These are phyloP conservation scores for Phytophthora aleatoria DNA, from an alignment of 352 stramenopile species.

Conservation along the genomic window DNA sequence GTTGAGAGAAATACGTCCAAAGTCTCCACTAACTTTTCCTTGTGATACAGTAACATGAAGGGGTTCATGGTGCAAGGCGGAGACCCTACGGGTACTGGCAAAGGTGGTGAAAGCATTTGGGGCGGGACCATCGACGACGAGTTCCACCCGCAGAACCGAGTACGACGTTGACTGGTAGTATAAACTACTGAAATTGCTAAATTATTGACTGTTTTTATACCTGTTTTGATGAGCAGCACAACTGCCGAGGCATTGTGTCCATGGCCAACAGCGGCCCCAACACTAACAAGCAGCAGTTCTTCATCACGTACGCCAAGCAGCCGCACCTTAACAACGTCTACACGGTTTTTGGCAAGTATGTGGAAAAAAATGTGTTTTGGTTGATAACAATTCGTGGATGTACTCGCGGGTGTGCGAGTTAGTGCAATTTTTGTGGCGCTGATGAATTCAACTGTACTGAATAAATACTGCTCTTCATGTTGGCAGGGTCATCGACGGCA, in stretches of 20 bases:
- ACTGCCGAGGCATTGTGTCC: constrained; percentile 89
- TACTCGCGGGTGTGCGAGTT: constrained; percentile 25
- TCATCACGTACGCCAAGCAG: constrained; percentile 97
- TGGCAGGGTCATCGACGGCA: constrained; percentile 92
- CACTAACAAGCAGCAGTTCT: constrained; percentile 97
- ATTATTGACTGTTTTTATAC: constrained; percentile 4
- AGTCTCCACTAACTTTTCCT: not conserved
- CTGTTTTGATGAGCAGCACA: constrained; percentile 60
- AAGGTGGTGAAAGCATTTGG: constrained; percentile 92
- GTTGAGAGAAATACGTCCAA: not conserved
- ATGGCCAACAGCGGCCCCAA: constrained; percentile 93
- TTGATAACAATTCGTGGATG: constrained; percentile 2
- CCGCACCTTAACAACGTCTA: constrained; percentile 98
- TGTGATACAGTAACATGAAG: constrained; percentile 74
- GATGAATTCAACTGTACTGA: constrained; percentile 1
- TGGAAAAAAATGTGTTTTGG: constrained; percentile 17
- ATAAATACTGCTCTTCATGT: constrained; percentile 31
- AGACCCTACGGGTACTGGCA: constrained; percentile 91
- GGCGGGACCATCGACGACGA: constrained; percentile 91
- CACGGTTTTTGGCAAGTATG: constrained; percentile 96
- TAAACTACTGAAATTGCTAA: not conserved
- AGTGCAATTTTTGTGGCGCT: too few relatives aligned
- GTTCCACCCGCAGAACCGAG: constrained; percentile 89
- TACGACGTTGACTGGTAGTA: constrained; percentile 16
- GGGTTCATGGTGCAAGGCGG: constrained; percentile 91